These are phyloP conservation scores for Leucosporidium creatinivorum DNA, from an alignment of 768 basidiomycete species.

Conservation along the genomic window DNA sequence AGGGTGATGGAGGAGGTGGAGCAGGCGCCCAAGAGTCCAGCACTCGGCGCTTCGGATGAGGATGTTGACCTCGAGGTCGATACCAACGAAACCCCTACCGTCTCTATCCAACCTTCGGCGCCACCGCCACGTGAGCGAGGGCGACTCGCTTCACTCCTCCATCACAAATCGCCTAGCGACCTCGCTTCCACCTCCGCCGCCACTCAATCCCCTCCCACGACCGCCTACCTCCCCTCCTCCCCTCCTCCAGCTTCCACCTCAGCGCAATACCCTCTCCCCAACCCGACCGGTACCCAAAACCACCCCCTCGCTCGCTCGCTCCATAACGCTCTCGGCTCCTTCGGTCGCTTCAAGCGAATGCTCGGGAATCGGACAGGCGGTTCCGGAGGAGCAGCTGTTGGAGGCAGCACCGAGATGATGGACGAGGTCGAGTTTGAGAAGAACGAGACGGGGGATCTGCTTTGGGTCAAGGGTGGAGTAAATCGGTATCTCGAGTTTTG, in stretches of 20 bases:
- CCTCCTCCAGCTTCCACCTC: not conserved
- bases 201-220: not conserved
- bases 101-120: not conserved
- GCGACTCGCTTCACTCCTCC: constrained; percentile 1
- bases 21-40: not conserved
- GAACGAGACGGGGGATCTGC: constrained; percentile 55
- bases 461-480: constrained; percentile 57
- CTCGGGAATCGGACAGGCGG: constrained; percentile 40
- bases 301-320: constrained; percentile 65
- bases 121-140: not conserved
- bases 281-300: not conserved
- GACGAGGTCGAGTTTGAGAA: constrained; percentile 62
- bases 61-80: constrained; percentile 36
- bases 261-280: constrained; percentile 4
- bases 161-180: not conserved
- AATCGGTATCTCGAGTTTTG: constrained; percentile 53
- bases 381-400: not conserved
- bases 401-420: not conserved
- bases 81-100: not conserved
- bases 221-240: not conserved
- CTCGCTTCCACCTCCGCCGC: constrained; percentile 14
- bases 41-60: constrained; percentile 20
- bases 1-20: not conserved
- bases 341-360: constrained; percentile 76
- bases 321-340: constrained; percentile 70